Base-by-base conservation (phyloP, 208 protist species). In the Naegleria gruberi region DNA sequence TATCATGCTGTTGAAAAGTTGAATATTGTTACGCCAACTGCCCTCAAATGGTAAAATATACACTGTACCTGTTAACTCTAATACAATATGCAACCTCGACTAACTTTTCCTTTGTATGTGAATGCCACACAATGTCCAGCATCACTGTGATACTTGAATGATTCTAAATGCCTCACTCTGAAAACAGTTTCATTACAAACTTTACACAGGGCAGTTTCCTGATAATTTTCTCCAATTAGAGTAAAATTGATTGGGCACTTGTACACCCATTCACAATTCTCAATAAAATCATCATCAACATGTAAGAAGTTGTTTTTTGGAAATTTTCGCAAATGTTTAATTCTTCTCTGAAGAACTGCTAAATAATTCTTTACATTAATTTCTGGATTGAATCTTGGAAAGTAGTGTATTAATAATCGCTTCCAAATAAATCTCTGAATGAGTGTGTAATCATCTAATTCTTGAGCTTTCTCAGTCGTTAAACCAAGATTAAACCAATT, bases 1-100 rank as follows among this genome's bases (percentile, higher is more conserved):
- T 88, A 88, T 65, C 84, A 88, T 87, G 43, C 41, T 4, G 43
- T 37, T 12, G 45, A 88, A 65, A 51, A 65, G n/a, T 40, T 65
- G 19, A 19, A 17, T 40, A 88, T 57, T 19, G 65, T 51, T 55
- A 23, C 82, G 34, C 17, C 43, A 19, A 41, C 19, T 77, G 65
- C 65, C 34, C n/a, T 77, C 6, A 77, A 77, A 8, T 77, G 65
- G 65, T 77, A 77, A 37, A 51, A 51, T n/a, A n/a, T 55, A 55
- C 46, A 19, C 46, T 5, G 46, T 10, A 23, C 51, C 2, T 65
- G 2, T 10, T 65, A 30, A 30, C 2, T 23, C 30, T 65, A 65
- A 65, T 65, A 65, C 51, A 65, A 65, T 19, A 65, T 23, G 30
- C 51, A 65, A 23, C 51, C 51, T 30, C 15, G 15, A 30, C 30